Evolutionary conservation across 2,329 filamentous ascomycete genomes (phyloP).

Genomic region (Ceratocystis huliohia): DNA sequence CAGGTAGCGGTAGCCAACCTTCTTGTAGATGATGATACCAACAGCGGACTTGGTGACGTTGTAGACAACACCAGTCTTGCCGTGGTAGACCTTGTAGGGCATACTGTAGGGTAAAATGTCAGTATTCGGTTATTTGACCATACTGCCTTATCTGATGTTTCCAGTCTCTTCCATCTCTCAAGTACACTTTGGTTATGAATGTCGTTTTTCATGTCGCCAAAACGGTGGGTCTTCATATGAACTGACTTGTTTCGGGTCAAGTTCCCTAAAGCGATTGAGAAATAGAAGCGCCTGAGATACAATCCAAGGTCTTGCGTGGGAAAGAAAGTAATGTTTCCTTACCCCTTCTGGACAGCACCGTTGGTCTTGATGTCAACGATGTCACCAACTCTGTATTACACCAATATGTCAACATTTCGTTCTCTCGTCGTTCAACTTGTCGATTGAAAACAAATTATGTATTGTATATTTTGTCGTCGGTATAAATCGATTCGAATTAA

Average conservation of each 20-base stretch:
- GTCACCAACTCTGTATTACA: conserved; percentile 67
- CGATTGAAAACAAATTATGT: conserved; percentile 22
- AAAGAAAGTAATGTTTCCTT: conserved; percentile 31
- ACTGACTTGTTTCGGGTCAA: conserved; percentile 7
- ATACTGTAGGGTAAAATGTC: conserved; percentile 47
- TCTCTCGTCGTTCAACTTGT: conserved; percentile 18
- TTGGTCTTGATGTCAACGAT: conserved; percentile 99
- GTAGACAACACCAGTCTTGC: conserved; percentile 96
- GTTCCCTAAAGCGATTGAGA: conserved; percentile 10
- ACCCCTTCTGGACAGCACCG: conserved; percentile 97
- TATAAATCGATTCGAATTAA: conserved; percentile 13
- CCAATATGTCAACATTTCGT: conserved; percentile 14
- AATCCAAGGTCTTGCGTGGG: background rate
- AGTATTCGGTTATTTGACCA: background rate
- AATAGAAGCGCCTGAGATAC: background rate
- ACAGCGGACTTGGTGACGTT: conserved; percentile 98
- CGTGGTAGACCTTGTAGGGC: conserved; percentile 99
- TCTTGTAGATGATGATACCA: conserved; percentile 98
- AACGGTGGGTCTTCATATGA: background rate
- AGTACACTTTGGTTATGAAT: background rate
- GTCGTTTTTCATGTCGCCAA: background rate
- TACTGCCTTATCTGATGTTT: background rate
- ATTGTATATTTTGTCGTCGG: conserved; percentile 15
- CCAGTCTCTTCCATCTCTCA: conserved; percentile 6
- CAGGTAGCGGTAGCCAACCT: conserved; percentile 98